Conservation (phyloP, 2,329 filamentous ascomycete species). For the Penicillium verrucosum region DNA sequence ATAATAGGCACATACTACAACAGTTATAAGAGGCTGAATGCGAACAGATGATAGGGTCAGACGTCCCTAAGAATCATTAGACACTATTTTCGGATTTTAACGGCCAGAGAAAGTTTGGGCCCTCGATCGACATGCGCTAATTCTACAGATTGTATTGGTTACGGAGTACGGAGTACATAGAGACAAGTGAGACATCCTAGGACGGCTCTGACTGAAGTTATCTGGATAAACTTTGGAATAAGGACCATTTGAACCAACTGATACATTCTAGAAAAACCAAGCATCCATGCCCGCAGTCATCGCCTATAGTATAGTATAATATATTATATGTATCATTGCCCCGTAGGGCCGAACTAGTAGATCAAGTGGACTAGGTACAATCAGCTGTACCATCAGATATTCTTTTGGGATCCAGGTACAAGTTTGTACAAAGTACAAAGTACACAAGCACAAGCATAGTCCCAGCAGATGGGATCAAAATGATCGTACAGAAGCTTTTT, state of each 20-base stretch:
- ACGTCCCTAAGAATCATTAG: not conserved
- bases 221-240: not conserved
- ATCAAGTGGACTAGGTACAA: slow-evolving; percentile 7
- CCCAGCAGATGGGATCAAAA: slow-evolving; percentile 1
- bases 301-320: not conserved
- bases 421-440: not conserved
- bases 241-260: not conserved
- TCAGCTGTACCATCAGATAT: not conserved
- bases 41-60: not conserved
- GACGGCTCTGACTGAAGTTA: not conserved
- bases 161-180: not conserved
- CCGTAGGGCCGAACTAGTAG: not conserved
- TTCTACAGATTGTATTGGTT: not conserved
- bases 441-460: slow-evolving; percentile 10
- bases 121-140: slow-evolving; percentile 13
- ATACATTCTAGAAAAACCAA: not conserved
- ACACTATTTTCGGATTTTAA: not conserved
- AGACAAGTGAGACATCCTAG: not conserved
- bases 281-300: not conserved
- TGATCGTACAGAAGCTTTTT: slow-evolving; percentile 3
- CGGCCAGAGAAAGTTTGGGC: slow-evolving; percentile 2
- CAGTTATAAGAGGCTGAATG: not conserved
- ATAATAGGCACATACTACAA: not conserved
- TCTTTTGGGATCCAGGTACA: not conserved
- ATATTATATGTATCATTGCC: not conserved